A percentile compares a stretch with the other conserved stretches of the same genome.
Conservation (phyloP, 495 filamentous ascomycete species). For the Hypomontagnella monticulosa region DNA sequence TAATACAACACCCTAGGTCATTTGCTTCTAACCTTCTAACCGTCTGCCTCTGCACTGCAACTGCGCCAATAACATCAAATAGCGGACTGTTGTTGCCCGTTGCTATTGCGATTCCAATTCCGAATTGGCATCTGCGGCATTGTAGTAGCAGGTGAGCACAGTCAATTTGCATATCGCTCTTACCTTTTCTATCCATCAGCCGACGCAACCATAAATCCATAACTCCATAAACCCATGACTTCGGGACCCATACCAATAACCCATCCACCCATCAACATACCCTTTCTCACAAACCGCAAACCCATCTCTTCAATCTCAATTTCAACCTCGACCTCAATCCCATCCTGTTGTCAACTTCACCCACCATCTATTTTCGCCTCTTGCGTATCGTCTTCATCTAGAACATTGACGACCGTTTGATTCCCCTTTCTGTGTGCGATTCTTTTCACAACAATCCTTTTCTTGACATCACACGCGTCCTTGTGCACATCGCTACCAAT, state of each 20-base stretch:
- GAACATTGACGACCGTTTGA: constrained; percentile 10
- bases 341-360: constrained; percentile 13
- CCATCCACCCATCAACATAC: no score
- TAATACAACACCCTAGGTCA: background rate
- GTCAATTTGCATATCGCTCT: constrained; percentile 31
- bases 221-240: no score
- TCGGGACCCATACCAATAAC: no score
- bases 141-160: constrained; percentile 29
- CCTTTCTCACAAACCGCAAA: no score
- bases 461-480: constrained; percentile 33
- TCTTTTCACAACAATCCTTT: constrained; percentile 12
- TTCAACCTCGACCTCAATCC: constrained; percentile 34
- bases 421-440: background rate
- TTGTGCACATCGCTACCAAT: constrained; percentile 18
- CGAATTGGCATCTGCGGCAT: constrained; percentile 21
- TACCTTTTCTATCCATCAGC: constrained; percentile 39
- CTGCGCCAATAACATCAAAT: constrained; percentile 13
- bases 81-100: constrained; percentile 8
- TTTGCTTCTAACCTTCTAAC: no score
- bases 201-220: constrained; percentile 41
- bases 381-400: background rate
- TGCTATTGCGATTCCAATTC: background rate
- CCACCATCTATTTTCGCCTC: constrained; percentile 7
- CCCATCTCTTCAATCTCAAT: no score
- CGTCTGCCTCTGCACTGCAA: background rate